Evolutionary conservation across 1,139 yeast genomes (phyloP), one percentile per base, ranked within the genome.

Genomic region (Saccharomycopsis hybrid): DNA sequence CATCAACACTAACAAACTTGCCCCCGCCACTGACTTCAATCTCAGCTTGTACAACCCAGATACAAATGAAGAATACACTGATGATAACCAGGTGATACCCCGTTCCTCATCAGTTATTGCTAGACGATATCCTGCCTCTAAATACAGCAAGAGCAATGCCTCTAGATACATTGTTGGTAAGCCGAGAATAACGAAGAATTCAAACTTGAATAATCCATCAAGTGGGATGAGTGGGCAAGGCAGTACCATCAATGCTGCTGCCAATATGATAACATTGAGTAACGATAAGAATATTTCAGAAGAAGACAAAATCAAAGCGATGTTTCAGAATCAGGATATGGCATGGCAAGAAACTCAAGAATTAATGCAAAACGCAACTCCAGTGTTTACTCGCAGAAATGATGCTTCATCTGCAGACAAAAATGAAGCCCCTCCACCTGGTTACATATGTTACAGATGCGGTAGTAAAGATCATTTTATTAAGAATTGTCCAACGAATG

Each of bases 381-480:
- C 85, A 46, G 76, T 84, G 2, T 82, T 74, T 55, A 67, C 69
- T 56, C 70, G 68, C 44, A 78, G 77, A 55, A 76, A 74, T 9
- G 57, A 56, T 5, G 58, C 57, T 37, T 54, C 56, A 36, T 66
- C 70, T 8, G 58, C 67, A 41, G 53, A 3, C 65, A 74, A 32
- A 64, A 69, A 9, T 57, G 85, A 83, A 57, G 79, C 85, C 5
- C 96, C 97, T 3, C 98, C 98, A 1, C 92, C 96, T 3, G 96
- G 96, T 1, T 92, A 92, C 62, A 84, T 90, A 62, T 92, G 98
- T 65, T 90, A 92, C 65, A 76, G 97, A 63, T 92, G 99, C 70
- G 98, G 98, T 48, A 89, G 87, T 45, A 87, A 89, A 65, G 96
- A 92, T 56, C 99, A 92, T 65, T 90, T 95, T 92, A 90, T 94